Conservation (phyloP, 1,139 yeast species). For the Wickerhamiella infanticola region DNA sequence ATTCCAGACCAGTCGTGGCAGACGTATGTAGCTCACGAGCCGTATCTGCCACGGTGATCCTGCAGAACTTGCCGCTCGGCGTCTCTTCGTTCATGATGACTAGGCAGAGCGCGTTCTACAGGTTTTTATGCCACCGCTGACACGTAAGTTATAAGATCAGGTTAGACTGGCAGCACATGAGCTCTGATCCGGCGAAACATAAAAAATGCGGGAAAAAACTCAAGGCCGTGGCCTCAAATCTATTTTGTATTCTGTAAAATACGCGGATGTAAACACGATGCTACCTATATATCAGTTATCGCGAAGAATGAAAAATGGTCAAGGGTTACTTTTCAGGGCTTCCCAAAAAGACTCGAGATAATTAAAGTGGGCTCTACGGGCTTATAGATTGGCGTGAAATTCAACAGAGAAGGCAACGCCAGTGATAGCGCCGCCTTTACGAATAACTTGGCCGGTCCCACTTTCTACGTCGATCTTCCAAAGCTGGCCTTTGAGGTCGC, state of each 20-base stretch:
- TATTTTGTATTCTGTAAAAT: too few species aligned
- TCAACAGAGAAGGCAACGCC: not conserved
- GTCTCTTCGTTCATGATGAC: slow-evolving; percentile 8
- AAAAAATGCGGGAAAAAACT: too few species aligned
- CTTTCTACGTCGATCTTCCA: not conserved
- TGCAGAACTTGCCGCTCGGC: slow-evolving; percentile 40
- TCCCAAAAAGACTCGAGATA: too few species aligned
- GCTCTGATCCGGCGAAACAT: too few species aligned
- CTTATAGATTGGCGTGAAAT: not conserved
- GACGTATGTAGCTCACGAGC: slow-evolving; percentile 48
- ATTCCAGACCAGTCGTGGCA: slow-evolving; percentile 39
- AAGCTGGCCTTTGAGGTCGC: not conserved
- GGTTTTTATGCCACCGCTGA: not conserved
- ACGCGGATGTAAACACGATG: too few species aligned
- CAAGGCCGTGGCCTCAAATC: too few species aligned
- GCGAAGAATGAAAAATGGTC: too few species aligned
- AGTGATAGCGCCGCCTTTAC: not conserved
- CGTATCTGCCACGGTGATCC: slow-evolving; percentile 46
- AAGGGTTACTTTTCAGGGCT: too few species aligned
- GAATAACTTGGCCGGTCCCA: not conserved
- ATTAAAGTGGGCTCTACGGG: too few species aligned
- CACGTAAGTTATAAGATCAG: too few species aligned
- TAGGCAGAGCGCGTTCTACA: not conserved
- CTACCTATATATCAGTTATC: too few species aligned
- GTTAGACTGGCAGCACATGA: too few species aligned